A percentile compares a stretch with the other conserved stretches of the same genome.
phyloP scores from a whole-genome alignment of 2,329 filamentous ascomycete genomes.

The Ophiostoma himal-ulmi region DNA sequence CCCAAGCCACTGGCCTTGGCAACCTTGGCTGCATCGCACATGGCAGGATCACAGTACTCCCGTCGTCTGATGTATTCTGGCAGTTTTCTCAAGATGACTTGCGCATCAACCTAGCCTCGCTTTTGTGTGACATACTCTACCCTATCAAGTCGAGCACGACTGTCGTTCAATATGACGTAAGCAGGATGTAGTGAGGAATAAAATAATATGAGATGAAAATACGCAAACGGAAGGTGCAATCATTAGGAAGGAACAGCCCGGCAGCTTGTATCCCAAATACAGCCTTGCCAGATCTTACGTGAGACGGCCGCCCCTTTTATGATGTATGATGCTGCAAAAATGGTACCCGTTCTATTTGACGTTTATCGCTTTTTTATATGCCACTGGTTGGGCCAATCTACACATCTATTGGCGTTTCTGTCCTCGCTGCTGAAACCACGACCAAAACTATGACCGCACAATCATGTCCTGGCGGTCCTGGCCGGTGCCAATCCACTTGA shows the following conservation, averaged over 20 bases:
- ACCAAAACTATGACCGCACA: conserved; percentile 17
- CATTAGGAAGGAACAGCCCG: background rate
- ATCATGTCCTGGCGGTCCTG: conserved; percentile 62
- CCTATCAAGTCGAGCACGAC: background rate
- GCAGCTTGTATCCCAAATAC: background rate
- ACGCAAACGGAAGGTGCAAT: background rate
- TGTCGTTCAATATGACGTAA: background rate
- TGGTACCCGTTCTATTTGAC: background rate
- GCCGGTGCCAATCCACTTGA: conserved; percentile 63
- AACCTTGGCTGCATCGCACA: conserved; percentile 8
- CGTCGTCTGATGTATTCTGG: background rate
- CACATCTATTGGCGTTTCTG: background rate
- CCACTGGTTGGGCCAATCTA: background rate
- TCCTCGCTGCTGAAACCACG: background rate
- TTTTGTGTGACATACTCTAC: background rate
- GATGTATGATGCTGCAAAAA: background rate
- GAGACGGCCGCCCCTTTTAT: background rate
- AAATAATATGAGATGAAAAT: background rate
- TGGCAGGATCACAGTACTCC: background rate
- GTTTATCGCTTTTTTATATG: background rate
- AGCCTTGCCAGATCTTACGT: conserved; percentile 2
- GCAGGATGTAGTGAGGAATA: background rate
- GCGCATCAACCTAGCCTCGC: background rate
- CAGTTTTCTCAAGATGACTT: background rate
- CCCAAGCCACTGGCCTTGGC: background rate